phyloP scores from a whole-genome alignment of 331 rosid genomes.

The Saraca asoca region DNA sequence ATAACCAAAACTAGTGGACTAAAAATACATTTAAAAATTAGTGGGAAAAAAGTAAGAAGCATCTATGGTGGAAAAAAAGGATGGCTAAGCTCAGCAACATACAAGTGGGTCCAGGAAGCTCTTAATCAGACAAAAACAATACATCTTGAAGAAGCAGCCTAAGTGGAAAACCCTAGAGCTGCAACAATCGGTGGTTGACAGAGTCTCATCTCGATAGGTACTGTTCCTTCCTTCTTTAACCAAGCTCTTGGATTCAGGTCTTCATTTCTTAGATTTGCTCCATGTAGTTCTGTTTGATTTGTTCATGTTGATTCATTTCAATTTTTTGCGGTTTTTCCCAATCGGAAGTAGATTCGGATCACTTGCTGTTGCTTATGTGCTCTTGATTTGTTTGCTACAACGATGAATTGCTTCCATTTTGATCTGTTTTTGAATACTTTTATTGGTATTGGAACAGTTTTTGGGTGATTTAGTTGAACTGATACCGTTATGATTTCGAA shows the following conservation, averaged over 20 bases:
- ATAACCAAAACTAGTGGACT: too few relatives aligned
- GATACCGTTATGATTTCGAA: neutral
- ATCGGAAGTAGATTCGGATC: neutral
- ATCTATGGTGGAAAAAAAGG: too few relatives aligned
- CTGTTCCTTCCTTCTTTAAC: too few relatives aligned
- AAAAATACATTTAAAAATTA: too few relatives aligned
- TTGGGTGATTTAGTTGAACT: neutral
- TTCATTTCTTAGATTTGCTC: neutral
- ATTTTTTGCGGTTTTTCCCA: neutral
- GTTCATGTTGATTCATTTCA: neutral
- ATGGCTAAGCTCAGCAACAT: too few relatives aligned
- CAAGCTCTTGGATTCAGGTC: neutral
- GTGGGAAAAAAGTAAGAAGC: too few relatives aligned
- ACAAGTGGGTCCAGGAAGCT: too few relatives aligned
- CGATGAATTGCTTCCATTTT: neutral
- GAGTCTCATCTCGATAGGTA: too few relatives aligned
- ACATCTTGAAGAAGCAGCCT: too few relatives aligned
- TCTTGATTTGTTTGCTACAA: neutral
- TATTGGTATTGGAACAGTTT: neutral
- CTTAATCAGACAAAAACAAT: too few relatives aligned
- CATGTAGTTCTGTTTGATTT: neutral
- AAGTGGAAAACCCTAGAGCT: too few relatives aligned
- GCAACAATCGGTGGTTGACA: too few relatives aligned
- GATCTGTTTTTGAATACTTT: conserved; percentile 29
- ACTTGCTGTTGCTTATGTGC: neutral